Conservation (phyloP, 495 filamentous ascomycete species). For the Barbatosphaeria neglecta region DNA sequence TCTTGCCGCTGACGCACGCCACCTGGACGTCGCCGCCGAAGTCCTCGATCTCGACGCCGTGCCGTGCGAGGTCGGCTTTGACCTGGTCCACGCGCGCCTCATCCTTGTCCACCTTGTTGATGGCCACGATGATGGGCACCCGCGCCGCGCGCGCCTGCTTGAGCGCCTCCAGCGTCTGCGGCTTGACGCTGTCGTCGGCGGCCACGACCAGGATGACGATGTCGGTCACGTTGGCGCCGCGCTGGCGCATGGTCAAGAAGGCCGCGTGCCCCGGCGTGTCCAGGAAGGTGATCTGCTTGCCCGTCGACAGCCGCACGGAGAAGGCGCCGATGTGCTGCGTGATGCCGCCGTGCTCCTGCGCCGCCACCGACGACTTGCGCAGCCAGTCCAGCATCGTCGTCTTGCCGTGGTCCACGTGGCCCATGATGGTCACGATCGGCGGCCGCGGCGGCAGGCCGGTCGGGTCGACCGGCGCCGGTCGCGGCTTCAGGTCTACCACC, state of each 20-base stretch:
- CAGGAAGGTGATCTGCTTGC: slow-evolving; percentile 87
- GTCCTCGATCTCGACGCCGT: slow-evolving; percentile 88
- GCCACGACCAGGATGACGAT: slow-evolving; percentile 95
- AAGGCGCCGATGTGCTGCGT: slow-evolving; percentile 99
- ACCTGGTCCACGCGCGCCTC: slow-evolving; percentile 67
- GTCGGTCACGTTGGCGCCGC: slow-evolving; percentile 92
- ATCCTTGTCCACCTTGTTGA: slow-evolving; percentile 93
- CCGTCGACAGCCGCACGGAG: slow-evolving; percentile 72
- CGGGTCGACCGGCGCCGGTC: slow-evolving; percentile 58
- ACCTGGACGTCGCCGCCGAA: slow-evolving; percentile 91
- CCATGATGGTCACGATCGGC: slow-evolving; percentile 98
- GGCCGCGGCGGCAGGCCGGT: slow-evolving; percentile 62
- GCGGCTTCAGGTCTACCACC: slow-evolving; percentile 60
- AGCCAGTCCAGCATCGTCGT: slow-evolving; percentile 92
- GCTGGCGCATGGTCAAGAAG: slow-evolving; percentile 89
- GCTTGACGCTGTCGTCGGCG: slow-evolving; percentile 94
- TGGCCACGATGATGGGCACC: slow-evolving; percentile 95
- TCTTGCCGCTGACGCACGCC: slow-evolving; percentile 84
- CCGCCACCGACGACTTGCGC: slow-evolving; percentile 82
- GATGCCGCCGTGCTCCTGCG: slow-evolving; percentile 89
- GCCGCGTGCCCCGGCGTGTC: slow-evolving; percentile 96
- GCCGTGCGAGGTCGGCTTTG: slow-evolving; percentile 73
- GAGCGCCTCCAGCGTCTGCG: slow-evolving; percentile 92
- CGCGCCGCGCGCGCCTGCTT: slow-evolving; percentile 84
- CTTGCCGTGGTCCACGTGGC: slow-evolving; percentile 98